Evolutionary conservation across 1,284 basidiomycete species (phyloP), one percentile per base, ranked within the genome.

Genomic region (Leccinum pachyderme): DNA sequence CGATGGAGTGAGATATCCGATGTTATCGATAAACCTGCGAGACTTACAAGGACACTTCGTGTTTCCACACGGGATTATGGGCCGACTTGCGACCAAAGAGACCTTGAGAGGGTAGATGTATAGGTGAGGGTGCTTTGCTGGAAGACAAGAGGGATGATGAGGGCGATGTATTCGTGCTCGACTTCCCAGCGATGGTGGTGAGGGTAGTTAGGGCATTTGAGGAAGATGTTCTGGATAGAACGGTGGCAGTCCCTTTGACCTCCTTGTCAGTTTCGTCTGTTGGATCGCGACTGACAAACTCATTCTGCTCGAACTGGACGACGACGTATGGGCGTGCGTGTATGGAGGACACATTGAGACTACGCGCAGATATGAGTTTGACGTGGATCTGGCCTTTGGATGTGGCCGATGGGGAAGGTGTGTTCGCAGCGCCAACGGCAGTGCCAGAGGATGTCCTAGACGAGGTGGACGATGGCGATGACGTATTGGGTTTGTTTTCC

Each of bases 231-330:
- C 80, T 74, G 70, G 76, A 84, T 60, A 83, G 77, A 60, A 74
- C 82, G 31, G 81, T 86, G 7, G 92, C 82, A 33, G 83, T 80
- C 60, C 93, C 93, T 68, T 88, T 90, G 67, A 91, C 88, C 72
- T 93, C 91, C 75, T 87, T 91, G 72, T 90, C 91, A n/a, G 81
- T 76, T 69, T 93, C 92, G 63, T 86, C 81, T 44, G 89, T 91
- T 22, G 96, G 93, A 67, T 97, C 93, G 56, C 96, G 80, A 61
- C 88, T 89, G 69, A 99, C 90, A 71, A 98, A 99, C 75, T 99
- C 96, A 81, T 95, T 98, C 75, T 98, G 93, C 78, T 99, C 96
- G 73, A 98, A 99, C 72, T 95, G 91, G 63, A 97, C 94, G 69
- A 99, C 96, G 62, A 95, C 93, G 71, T 99, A 99, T 12, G 96